A percentile compares a stretch with the other conserved stretches of the same genome.
Conservation (phyloP, 2,329 filamentous ascomycete genomes). For the Monosporascus sp. region DNA sequence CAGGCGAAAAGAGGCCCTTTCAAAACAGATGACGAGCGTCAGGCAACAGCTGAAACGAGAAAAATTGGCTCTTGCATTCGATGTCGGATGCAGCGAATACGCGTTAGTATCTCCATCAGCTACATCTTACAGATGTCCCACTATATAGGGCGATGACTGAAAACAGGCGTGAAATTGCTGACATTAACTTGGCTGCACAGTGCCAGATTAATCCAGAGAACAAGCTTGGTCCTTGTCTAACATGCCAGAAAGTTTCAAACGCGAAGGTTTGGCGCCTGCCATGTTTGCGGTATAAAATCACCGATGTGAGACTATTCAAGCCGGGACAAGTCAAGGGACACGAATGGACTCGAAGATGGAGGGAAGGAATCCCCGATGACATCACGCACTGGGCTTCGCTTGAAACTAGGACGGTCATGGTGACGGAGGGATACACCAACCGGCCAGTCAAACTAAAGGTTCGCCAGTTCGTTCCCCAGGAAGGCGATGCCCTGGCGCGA, state of each 20-base stretch:
- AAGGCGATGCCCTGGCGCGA: conserved; percentile 49
- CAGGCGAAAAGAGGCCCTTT: conserved; percentile 48
- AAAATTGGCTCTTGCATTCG: conserved; percentile 55
- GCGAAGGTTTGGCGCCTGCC: conserved; percentile 49
- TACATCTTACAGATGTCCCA: neutral
- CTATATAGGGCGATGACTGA: neutral
- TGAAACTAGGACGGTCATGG: conserved; percentile 43
- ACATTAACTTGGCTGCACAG: conserved; percentile 28
- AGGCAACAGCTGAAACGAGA: conserved; percentile 52
- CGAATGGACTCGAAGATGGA: conserved; percentile 57
- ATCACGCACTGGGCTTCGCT: conserved; percentile 51
- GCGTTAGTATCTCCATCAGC: conserved; percentile 37
- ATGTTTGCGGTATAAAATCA: conserved; percentile 57
- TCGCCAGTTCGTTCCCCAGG: conserved; percentile 48
- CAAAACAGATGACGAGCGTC: conserved; percentile 43
- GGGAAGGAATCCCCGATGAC: conserved; percentile 48
- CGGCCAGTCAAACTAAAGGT: conserved; percentile 44
- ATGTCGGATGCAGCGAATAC: conserved; percentile 57
- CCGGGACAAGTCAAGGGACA: conserved; percentile 52
- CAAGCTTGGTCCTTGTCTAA: conserved; percentile 43
- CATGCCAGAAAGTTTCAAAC: conserved; percentile 47
- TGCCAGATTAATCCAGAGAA: conserved; percentile 47
- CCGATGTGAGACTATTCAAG: conserved; percentile 53
- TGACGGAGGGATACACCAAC: conserved; percentile 52
- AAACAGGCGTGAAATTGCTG: neutral